These are phyloP conservation scores for Euphorbia schlechtendalii DNA, from an alignment of 441 rosid species.

Conservation along the genomic window DNA sequence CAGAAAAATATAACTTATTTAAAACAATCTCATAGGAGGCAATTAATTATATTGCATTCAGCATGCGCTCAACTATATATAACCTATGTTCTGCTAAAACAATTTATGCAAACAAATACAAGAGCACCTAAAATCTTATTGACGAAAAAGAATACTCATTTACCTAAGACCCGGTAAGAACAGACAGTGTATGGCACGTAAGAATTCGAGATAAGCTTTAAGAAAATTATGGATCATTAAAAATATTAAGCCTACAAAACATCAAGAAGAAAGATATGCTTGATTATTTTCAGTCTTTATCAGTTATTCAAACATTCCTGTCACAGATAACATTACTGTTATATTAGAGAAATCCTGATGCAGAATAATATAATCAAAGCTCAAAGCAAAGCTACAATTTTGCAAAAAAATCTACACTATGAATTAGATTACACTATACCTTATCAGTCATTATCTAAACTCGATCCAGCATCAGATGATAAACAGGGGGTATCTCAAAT, in stretches of 20 bases:
- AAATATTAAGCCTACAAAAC: background rate
- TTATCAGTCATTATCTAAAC: too few species aligned
- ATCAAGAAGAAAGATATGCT: background rate
- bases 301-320: background rate
- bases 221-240: background rate
- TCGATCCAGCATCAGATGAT: too few species aligned
- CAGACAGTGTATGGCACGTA: background rate
- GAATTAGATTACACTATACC: too few species aligned
- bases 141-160: constrained; percentile 29
- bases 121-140: background rate
- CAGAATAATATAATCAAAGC: too few species aligned
- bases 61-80: background rate
- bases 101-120: background rate
- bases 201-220: background rate
- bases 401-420: too few species aligned
- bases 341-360: too few species aligned
- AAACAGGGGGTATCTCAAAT: too few species aligned
- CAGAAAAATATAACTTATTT: too few species aligned
- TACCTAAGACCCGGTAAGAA: constrained; percentile 35
- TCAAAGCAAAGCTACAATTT: too few species aligned
- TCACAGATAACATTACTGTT: background rate
- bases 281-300: background rate
- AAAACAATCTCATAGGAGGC: background rate
- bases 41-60: too few species aligned
- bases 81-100: background rate